Evolutionary conservation across 2,329 filamentous ascomycete species (phyloP), one percentile per base, ranked within the genome.

Genomic region (Colletotrichum navitas): DNA sequence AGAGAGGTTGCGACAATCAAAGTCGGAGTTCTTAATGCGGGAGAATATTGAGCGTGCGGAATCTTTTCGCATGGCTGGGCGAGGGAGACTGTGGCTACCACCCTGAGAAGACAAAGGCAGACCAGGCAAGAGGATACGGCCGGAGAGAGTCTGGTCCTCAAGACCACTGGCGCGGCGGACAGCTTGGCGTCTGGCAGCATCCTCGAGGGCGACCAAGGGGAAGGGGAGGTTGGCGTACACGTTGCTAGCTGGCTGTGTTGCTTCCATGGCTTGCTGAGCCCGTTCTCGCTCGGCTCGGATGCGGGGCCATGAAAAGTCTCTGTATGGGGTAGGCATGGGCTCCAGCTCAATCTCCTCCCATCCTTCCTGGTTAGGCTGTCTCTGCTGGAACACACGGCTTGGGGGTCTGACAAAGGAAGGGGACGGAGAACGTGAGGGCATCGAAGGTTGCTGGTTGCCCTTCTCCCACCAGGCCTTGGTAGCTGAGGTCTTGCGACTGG

Each of bases 61-160:
- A 1, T 72, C 26, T 65, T 69, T 69, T 36, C 66, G 54, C 6
- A 54, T 8, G 16, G 47, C 29, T 0, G 60, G 45, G 24, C 43
- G 60, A 21, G 60, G 32, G 16, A 47, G 49, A 16, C 24, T 36
- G 14, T 64, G 21, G 47, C 45, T 69, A 49, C 59, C 61, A 16
- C 66, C 34, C n/a, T 63, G 59, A 8, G 41, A 59, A 7, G 66
- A 69, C 32, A 36, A 58, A 54, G 64, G 36, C 14, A 59, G 18
- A 11, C 64, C 52, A 26, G 58, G 36, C 1, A 60, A 69, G 29
- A 59, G 18, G 5, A 69, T 54, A 5, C 66, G 54, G 26, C 73
- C 73, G 10, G 71, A 68, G 21, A 71, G 61, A 26, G 71, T 72
- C 41, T 74, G 73, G n/a, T 74, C 73, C 39, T 74, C 73, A 3